These are phyloP conservation scores for Arthromyces matolae DNA, from an alignment of 768 basidiomycete genomes.

Conservation along the genomic window DNA sequence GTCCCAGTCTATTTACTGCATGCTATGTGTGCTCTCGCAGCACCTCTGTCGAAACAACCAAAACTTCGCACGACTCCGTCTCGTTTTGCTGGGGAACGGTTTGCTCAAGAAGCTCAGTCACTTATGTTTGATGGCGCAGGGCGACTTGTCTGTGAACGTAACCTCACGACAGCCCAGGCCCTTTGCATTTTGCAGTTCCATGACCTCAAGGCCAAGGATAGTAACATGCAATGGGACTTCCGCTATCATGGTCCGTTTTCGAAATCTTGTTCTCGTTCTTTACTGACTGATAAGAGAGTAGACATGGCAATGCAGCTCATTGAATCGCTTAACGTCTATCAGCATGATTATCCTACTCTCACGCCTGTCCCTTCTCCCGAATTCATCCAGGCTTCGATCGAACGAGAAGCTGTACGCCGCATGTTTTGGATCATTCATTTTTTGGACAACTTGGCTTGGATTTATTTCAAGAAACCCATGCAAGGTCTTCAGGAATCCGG, in stretches of 20 bases:
- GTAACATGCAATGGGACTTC: slow-evolving; percentile 33
- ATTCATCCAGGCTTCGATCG: slow-evolving; percentile 58
- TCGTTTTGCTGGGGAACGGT: slow-evolving; percentile 52
- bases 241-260: slow-evolving; percentile 47
- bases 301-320: slow-evolving; percentile 67
- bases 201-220: slow-evolving; percentile 48
- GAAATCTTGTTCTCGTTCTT: slow-evolving; percentile 13
- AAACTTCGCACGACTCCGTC: slow-evolving; percentile 51
- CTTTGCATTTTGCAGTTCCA: slow-evolving; percentile 70
- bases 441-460: slow-evolving; percentile 47
- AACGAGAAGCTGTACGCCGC: slow-evolving; percentile 76
- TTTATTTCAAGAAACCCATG: slow-evolving; percentile 44
- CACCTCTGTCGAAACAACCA: slow-evolving; percentile 69
- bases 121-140: slow-evolving; percentile 73
- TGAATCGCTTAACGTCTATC: slow-evolving; percentile 61
- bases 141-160: slow-evolving; percentile 57
- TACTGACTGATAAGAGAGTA: slow-evolving; percentile 29
- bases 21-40: slow-evolving; percentile 75
- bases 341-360: slow-evolving; percentile 56
- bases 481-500: slow-evolving; percentile 40
- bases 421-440: slow-evolving; percentile 78
- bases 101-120: slow-evolving; percentile 59
- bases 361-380: slow-evolving; percentile 57
- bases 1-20: slow-evolving; percentile 70
- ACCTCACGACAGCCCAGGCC: slow-evolving; percentile 71